Percentiles rank a stretch among this genome's conserved stretches.
phyloP scores from a whole-genome alignment of 225 moss, liverwort and hornwort species.

The Antitrichia curtipendula region DNA sequence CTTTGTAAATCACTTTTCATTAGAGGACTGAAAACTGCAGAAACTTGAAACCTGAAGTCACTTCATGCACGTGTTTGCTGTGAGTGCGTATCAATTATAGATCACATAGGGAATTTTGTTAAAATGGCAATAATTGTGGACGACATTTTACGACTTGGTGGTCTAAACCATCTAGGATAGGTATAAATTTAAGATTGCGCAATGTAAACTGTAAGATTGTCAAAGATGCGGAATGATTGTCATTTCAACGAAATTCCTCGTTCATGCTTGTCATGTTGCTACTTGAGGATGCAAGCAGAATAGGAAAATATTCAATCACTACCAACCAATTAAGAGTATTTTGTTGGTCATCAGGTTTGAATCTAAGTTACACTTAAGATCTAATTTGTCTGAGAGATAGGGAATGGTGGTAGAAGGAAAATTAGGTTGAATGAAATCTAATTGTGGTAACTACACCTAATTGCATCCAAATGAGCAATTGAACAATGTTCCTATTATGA shows the following conservation, averaged over 20 bases:
- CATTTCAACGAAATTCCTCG: too few relatives aligned
- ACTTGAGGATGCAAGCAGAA: neutral
- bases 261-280: neutral
- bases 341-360: neutral
- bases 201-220: too few relatives aligned
- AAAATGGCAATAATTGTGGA: too few relatives aligned
- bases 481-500: too few relatives aligned
- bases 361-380: neutral
- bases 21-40: neutral
- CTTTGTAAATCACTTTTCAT: neutral
- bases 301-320: neutral
- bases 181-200: too few relatives aligned
- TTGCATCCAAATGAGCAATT: neutral
- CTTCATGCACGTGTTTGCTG: neutral
- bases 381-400: neutral
- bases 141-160: too few relatives aligned
- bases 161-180: too few relatives aligned
- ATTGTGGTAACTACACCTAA: neutral
- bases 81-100: too few relatives aligned
- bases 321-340: neutral
- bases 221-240: too few relatives aligned
- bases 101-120: too few relatives aligned
- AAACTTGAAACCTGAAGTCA: neutral
- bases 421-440: neutral
- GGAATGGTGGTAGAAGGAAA: neutral